These are phyloP conservation scores for Peronosclerospora sorghi DNA, from an alignment of 352 stramenopile genomes.

Conservation along the genomic window DNA sequence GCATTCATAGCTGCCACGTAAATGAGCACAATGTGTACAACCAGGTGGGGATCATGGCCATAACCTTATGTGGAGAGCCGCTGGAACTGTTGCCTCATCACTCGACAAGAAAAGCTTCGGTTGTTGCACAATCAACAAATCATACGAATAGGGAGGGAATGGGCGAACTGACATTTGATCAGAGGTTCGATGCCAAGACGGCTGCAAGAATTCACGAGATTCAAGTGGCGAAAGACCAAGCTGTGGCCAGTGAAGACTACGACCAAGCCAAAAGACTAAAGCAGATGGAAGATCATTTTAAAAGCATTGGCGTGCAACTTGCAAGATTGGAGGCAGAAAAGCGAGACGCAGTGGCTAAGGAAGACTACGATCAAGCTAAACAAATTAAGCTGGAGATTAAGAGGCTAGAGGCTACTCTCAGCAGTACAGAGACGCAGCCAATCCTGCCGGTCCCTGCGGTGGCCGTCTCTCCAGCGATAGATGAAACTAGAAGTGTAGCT, in stretches of 20 bases:
- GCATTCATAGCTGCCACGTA: conserved; percentile 83
- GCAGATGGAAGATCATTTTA: conserved; percentile 82
- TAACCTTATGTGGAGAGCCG: conserved; percentile 76
- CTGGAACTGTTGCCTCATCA: conserved; percentile 39
- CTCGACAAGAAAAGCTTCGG: conserved; percentile 29
- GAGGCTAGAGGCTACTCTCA: conserved; percentile 47
- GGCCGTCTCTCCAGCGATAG: conserved; percentile 15
- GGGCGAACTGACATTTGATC: conserved; percentile 66
- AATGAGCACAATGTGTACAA: conserved; percentile 87
- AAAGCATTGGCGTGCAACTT: conserved; percentile 81
- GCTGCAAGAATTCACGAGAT: conserved; percentile 83
- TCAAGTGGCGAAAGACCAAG: conserved; percentile 72
- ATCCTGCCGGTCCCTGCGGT: conserved; percentile 28
- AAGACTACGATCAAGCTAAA: conserved; percentile 90
- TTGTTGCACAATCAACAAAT: conserved; percentile 10
- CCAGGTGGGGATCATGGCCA: conserved; percentile 86
- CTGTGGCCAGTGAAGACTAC: conserved; percentile 86
- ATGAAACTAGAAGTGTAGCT: conserved; percentile 31
- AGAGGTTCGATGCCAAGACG: conserved; percentile 86
- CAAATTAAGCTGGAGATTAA: conserved; percentile 83
- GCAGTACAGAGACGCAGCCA: conserved; percentile 49
- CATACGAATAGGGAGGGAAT: conserved; percentile 1
- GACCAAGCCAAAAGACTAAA: conserved; percentile 80
- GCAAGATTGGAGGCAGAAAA: conserved; percentile 83
- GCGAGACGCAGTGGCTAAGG: conserved; percentile 75